Base-by-base conservation (phyloP, 106 monocot species). In the Platanthera guangdongensis region DNA sequence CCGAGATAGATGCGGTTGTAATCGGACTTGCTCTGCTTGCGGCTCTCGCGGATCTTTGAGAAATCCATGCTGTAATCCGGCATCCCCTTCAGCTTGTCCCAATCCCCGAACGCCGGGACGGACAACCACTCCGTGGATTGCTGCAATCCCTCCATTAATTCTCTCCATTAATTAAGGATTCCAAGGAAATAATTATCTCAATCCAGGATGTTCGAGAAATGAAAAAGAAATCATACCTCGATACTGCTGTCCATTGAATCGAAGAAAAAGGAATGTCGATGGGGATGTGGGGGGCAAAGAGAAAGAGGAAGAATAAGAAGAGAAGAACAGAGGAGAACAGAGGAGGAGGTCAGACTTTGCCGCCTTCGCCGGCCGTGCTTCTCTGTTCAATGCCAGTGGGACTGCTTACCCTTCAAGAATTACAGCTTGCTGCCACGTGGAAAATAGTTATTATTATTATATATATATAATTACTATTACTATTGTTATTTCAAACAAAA, bases 1-100 rank as follows among this genome's bases (percentile, higher is more conserved):
- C 94, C 91, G 52, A 91, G 48, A 77, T 87, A 89, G 51, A 82
- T 72, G 30, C 91, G 82, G 10, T 87, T 85, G 79, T 87, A 69
- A 32, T 93, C 85, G 74, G 75, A 80, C 82, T 91, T 94, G 89
- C 82, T 87, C 81, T 87, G 87, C 87, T 82, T 91, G 67, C 88
- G 75, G 81, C 74, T 89, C 89, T 94, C 91, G 30, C 94, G 74
- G 57, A 94, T 91, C 89, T 94, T 94, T 57, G 91, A 80, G 82
- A 94, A 94, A 76, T 94, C 91, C 81, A 91, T 80, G 57, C 91
- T 91, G 85, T 94, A 94, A 76, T 94, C 91, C 51, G 94, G 87
- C 78, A 87, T 55, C 30, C 88, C 88, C 68, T 94, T 83, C 85
- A 83, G 85, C 91, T 71, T 80, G 69, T 94, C 94, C 94, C 94